Evolutionary conservation across 306 rosid species (phyloP), one percentile per base, ranked within the genome.

Genomic region (Luffa aegyptiaca): DNA sequence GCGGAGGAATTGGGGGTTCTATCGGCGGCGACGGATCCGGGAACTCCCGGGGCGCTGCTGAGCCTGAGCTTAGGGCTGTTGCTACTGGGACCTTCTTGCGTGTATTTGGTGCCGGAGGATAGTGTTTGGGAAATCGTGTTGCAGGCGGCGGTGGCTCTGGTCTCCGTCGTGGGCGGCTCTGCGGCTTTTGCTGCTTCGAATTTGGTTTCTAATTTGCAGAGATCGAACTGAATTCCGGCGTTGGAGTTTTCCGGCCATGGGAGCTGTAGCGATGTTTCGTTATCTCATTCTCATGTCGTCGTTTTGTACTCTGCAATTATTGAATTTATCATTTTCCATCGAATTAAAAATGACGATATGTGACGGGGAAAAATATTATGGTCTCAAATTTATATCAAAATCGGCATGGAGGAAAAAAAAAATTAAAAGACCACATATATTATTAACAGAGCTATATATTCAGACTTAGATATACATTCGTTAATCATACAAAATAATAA

Each of bases 11-110:
- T 93, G 2, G 99, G 99, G 66, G 84, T 95, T 76, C 81, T 93
- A 5, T 95, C 99, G 6, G 97, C 99, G 9, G 96, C 97, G 12
- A 91, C 97, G 14, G 93, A 95, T 82, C 94, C 97, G 0, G 91
- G 85, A 58, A 95, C 97, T 5, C 99, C 99, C 2, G 91, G 88
- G 14, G 78, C 91, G 17, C 80, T 95, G 77, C 68, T 91, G 17
- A 89, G 85, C 31, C 86, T 95, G 10, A 87, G 97, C 85, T 76
- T 93, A 8, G 91, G 64, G 8, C 81, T 95, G 41, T 80, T 95
- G 79, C 77, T 95, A 52, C 81, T 91, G 79, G 99, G 99, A 8
- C 99, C 99, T 6, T 76, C 84, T 17, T 83, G 75, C 53, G 99
- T 90, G 44, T 93, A 86, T 63, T 56, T 95, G 62, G 97, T 95